These are phyloP conservation scores for Exidia glandulosa DNA, from an alignment of 768 basidiomycete genomes.

Conservation along the genomic window DNA sequence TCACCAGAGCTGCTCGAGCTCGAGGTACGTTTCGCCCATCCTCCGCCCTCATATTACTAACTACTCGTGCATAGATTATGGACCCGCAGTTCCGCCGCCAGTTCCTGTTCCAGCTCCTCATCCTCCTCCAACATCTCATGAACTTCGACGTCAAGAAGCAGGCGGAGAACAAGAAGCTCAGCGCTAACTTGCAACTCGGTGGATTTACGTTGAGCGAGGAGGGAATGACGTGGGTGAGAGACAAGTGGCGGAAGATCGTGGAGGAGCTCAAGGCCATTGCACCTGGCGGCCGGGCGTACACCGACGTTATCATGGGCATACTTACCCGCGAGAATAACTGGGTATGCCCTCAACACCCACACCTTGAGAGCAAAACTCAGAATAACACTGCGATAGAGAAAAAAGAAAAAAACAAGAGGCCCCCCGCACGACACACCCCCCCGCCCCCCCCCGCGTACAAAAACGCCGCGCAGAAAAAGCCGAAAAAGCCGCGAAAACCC, in stretches of 20 bases:
- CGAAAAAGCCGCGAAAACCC: neutral
- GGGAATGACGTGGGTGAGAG: too few species aligned
- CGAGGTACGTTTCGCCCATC: constrained; percentile 42
- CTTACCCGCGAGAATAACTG: constrained; percentile 81
- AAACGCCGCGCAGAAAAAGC: neutral
- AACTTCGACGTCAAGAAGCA: constrained; percentile 59
- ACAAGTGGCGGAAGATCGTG: constrained; percentile 57
- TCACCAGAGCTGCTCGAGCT: constrained; percentile 78
- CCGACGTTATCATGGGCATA: constrained; percentile 60
- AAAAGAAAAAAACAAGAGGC: constrained; percentile 53
- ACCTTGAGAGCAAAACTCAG: neutral
- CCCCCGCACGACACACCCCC: too few species aligned
- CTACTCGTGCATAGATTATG: constrained; percentile 45
- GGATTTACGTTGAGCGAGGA: constrained; percentile 64
- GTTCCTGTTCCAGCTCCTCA: constrained; percentile 63
- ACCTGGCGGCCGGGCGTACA: constrained; percentile 65
- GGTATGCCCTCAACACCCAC: constrained; percentile 22
- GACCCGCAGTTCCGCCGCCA: constrained; percentile 91
- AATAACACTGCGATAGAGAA: constrained; percentile 26
- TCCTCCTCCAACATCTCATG: constrained; percentile 61
- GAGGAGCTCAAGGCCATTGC: constrained; percentile 60
- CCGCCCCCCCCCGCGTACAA: neutral
- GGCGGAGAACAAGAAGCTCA: constrained; percentile 40
- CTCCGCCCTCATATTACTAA: constrained; percentile 1
- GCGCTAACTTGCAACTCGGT: constrained; percentile 70